Percentiles rank a stretch among this genome's conserved stretches.
phyloP scores from a whole-genome alignment of 139 green algal species.

The Marvania coccoides region DNA sequence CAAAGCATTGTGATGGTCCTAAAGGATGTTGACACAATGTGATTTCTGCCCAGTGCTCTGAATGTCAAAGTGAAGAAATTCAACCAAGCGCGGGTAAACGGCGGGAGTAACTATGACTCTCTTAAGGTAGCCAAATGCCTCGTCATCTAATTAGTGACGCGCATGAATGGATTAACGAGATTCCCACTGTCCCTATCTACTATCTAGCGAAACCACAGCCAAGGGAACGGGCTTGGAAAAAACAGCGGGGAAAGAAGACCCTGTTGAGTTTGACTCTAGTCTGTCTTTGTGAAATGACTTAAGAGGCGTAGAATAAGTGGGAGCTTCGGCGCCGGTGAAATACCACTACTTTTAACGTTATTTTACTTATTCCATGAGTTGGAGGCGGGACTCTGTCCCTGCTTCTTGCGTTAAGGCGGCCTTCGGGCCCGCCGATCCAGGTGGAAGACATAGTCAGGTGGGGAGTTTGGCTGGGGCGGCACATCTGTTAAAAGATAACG shows the following conservation, averaged over 20 bases:
- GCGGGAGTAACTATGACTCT: constrained; percentile 89
- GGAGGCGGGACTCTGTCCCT: constrained; percentile 64
- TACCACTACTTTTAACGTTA: constrained; percentile 80
- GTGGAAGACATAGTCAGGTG: constrained; percentile 88
- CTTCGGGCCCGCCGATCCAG: constrained; percentile 52
- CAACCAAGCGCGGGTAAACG: constrained; percentile 93
- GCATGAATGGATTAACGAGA: constrained; percentile 80
- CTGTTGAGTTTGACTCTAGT: constrained; percentile 87
- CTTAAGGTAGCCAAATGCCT: constrained; percentile 72
- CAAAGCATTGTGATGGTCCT: constrained; percentile 88
- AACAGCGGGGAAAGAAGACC: constrained; percentile 83
- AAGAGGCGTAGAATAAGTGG: constrained; percentile 81
- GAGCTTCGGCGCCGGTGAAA: constrained; percentile 74
- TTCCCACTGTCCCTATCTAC: constrained; percentile 82
- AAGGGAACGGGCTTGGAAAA: constrained; percentile 67
- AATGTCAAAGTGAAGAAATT: constrained; percentile 97
- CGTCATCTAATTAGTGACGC: constrained; percentile 64
- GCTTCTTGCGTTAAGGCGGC: constrained; percentile 68
- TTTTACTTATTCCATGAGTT: constrained; percentile 88
- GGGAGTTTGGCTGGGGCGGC: constrained; percentile 88
- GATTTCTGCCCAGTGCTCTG: constrained; percentile 96
- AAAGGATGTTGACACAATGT: constrained; percentile 93
- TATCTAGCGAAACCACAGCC: constrained; percentile 72
- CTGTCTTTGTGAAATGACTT: constrained; percentile 78
- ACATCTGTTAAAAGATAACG: constrained; percentile 92